A percentile compares a stretch with the other conserved stretches of the same genome.
phyloP scores from a whole-genome alignment of 352 stramenopile genomes.

The Phytophthora tentaculata region DNA sequence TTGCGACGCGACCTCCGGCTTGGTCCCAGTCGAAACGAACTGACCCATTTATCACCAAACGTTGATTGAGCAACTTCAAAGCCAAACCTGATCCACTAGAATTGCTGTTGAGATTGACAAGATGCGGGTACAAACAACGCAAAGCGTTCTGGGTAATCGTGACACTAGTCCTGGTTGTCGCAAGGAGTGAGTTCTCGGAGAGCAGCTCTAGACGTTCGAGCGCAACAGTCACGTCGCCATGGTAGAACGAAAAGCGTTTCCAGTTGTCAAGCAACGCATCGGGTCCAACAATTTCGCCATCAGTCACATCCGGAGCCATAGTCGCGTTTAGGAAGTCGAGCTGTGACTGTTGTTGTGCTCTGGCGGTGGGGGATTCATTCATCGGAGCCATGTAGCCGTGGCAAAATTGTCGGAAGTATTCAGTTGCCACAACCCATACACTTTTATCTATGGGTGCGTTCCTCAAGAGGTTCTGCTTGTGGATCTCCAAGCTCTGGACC shows the following conservation, averaged over 20 bases:
- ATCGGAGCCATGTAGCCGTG: no score
- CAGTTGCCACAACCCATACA: no score
- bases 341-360: background rate
- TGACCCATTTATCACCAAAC: background rate
- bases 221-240: background rate
- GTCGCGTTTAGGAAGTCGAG: slow-evolving; percentile 8
- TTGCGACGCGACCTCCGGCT: background rate
- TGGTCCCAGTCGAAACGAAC: background rate
- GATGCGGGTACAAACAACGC: background rate
- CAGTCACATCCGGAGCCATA: slow-evolving; percentile 17
- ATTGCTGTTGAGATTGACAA: background rate
- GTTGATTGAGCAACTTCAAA: background rate
- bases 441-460: no score
- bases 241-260: slow-evolving; percentile 20
- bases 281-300: slow-evolving; percentile 2
- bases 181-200: background rate
- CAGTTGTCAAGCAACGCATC: slow-evolving; percentile 16
- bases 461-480: no score
- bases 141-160: background rate
- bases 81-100: background rate
- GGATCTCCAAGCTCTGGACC: no score
- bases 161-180: background rate
- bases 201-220: background rate
- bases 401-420: no score
- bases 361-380: no score